phyloP scores from a whole-genome alignment of 495 filamentous ascomycete species.

The Paragyromitra xinjiangensis region DNA sequence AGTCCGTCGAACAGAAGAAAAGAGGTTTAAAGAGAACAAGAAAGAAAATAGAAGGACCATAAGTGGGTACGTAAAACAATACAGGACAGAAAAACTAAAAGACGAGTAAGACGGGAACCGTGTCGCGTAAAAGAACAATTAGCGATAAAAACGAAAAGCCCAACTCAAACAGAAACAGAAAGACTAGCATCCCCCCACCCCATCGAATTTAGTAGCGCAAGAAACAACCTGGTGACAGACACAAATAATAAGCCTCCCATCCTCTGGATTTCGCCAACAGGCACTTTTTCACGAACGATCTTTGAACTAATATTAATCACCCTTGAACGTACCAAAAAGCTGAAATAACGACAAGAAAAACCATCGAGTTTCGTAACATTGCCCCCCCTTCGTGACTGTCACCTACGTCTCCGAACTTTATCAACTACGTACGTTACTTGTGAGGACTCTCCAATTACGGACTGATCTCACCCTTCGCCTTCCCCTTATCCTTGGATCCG shows the following conservation, averaged over 20 bases:
- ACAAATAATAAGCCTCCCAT: conserved; percentile 54
- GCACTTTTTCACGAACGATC: conserved; percentile 44
- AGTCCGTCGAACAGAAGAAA: conserved; percentile 48
- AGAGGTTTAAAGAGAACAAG: conserved; percentile 33
- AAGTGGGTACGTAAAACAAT: conserved; percentile 46
- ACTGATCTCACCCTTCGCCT: conserved; percentile 56
- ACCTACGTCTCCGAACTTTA: conserved; percentile 54
- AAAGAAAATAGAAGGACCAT: conserved; percentile 11
- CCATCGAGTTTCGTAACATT: conserved; percentile 56
- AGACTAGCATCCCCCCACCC: conserved; percentile 45
- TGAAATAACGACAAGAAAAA: conserved; percentile 54
- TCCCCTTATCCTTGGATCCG: conserved; percentile 56
- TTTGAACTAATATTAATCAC: conserved; percentile 50
- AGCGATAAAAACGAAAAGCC: conserved; percentile 38
- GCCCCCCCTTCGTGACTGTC: conserved; percentile 53
- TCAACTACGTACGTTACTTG: conserved; percentile 55
- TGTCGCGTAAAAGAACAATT: conserved; percentile 41
- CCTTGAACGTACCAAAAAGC: conserved; percentile 55
- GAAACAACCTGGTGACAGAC: conserved; percentile 51
- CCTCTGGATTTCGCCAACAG: conserved; percentile 42
- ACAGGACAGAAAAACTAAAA: conserved; percentile 40
- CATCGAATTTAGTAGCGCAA: conserved; percentile 52
- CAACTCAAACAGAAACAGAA: conserved; percentile 52
- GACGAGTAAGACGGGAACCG: conserved; percentile 37
- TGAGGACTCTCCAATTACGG: conserved; percentile 53